Evolutionary conservation across 2,329 filamentous ascomycete species (phyloP), one percentile per base, ranked within the genome.

Genomic region (Claviceps sp.): DNA sequence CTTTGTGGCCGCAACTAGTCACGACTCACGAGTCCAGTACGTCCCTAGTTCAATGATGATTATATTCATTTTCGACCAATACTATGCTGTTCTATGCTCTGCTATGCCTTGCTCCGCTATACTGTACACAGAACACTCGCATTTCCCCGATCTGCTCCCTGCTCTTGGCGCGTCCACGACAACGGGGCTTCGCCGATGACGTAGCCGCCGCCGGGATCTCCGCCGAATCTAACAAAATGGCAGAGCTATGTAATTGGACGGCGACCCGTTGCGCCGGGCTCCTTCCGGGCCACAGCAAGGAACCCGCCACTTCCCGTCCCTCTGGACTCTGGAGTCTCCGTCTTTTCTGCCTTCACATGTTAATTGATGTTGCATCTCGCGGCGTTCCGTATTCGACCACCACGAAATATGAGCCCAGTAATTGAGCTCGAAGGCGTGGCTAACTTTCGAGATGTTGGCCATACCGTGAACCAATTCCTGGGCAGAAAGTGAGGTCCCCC

Each of bases 401-500:
- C 19, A 37, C 17, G n/a, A n/a, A 41, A 22, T 3, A 55, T 55
- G 58, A 52, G 50, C 22, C 52, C 50, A 17, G 17, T 47, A 13
- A 6, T 45, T n/a, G 55, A 52, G 24, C 57, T 65, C 16, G 58
- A 63, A 40, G 57, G 56, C 6, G 59, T 90, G 49, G 69, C 84
- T 59, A 91, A 91, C 65, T 88, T 90, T 62, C 80, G 87, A 53
- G 87, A 91, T 72, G 82, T 90, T 44, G 85, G 82, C 42, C 70
- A 73, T 56, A 81, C 79, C 0, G 73, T 88, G 58, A 89, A 89
- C 59, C 62, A 68, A 26, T 76, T 76, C 55, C 65, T 79, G 4
- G 75, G 75, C 24, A 69, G 70, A 56, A 76, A 72, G 82, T 82
- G 70, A 26, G 50, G 10, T 10, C 30, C 30, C 30, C 30, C 30